These are phyloP conservation scores for Linum tenue DNA, from an alignment of 345 rosid genomes.

Conservation along the genomic window DNA sequence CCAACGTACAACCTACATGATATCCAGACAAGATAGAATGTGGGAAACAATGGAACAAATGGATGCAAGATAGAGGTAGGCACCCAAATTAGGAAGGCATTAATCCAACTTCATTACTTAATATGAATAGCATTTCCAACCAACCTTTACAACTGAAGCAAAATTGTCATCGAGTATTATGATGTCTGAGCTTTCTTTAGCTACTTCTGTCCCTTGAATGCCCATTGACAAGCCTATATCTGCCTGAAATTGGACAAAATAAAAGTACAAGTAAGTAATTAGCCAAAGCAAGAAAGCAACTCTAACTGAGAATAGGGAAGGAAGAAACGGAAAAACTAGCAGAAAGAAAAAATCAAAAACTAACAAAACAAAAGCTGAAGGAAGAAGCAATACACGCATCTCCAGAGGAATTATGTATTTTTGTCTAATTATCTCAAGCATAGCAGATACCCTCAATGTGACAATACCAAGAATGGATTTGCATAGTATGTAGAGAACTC, in stretches of 20 bases:
- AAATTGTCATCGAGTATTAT: constrained; percentile 14
- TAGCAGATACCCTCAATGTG: too few species aligned
- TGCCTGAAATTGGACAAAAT: constrained; percentile 32
- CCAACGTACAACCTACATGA: constrained; percentile 79
- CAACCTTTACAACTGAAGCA: constrained; percentile 18
- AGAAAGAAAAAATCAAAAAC: too few species aligned
- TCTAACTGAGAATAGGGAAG: too few species aligned
- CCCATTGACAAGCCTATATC: constrained; percentile 35
- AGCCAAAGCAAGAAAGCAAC: too few species aligned
- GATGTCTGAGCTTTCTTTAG: constrained; percentile 31
- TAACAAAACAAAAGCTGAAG: too few species aligned
- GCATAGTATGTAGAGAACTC: too few species aligned
- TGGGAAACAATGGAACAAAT: background rate
- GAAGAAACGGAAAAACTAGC: too few species aligned
- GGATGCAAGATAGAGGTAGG: background rate
- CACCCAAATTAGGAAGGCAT: too few species aligned
- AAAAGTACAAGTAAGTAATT: background rate
- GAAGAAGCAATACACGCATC: too few species aligned
- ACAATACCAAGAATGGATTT: background rate
- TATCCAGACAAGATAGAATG: constrained; percentile 5
- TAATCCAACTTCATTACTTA: background rate
- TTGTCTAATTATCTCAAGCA: background rate
- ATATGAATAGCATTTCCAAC: constrained; percentile 18
- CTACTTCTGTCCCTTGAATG: constrained; percentile 31
- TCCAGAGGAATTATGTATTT: too few species aligned